Evolutionary conservation across 768 basidiomycete genomes (phyloP).

Genomic region (Lenzites betulinus): DNA sequence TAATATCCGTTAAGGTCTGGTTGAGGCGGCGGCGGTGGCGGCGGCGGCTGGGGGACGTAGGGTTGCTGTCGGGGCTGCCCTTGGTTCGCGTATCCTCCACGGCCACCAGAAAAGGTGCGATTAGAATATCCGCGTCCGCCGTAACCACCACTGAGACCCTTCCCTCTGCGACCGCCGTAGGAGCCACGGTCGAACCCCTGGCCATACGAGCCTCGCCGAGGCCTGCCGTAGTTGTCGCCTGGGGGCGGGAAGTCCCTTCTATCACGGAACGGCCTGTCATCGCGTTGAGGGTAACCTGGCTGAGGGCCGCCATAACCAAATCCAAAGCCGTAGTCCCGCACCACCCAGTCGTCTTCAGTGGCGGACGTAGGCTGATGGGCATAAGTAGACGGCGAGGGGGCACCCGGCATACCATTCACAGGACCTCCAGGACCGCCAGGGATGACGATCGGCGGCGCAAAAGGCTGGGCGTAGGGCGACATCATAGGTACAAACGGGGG

Average conservation of each 20-base stretch:
- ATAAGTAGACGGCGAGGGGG: constrained; percentile 16
- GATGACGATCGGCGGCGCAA: constrained; percentile 8
- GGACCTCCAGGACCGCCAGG: constrained; percentile 8
- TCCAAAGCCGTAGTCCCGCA: constrained; percentile 65
- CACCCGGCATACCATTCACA: constrained; percentile 1
- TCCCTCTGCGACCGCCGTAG: constrained; percentile 38
- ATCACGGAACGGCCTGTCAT: constrained; percentile 27
- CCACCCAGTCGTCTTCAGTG: constrained; percentile 45
- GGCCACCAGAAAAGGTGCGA: constrained; percentile 14
- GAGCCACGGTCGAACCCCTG: constrained; percentile 37
- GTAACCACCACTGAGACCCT: constrained; percentile 30
- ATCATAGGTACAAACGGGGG: constrained; percentile 7
- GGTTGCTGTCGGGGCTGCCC: constrained; percentile 19
- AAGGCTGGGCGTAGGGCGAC: constrained; percentile 10
- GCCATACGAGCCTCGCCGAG: constrained; percentile 37
- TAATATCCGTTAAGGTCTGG: constrained; percentile 25
- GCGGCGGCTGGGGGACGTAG: constrained; percentile 23
- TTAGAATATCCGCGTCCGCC: constrained; percentile 34
- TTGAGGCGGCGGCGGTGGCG: constrained; percentile 28
- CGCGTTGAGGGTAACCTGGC: constrained; percentile 37
- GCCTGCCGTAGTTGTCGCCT: constrained; percentile 27
- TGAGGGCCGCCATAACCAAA: constrained; percentile 50
- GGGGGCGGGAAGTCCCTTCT: constrained; percentile 30
- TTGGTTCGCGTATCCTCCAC: constrained; percentile 19
- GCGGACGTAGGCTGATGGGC: constrained; percentile 11